Percentiles rank a stretch among this genome's conserved stretches.
Conservation (phyloP, 2,329 filamentous ascomycete species). For the Aspergillus pseudotamarii region DNA sequence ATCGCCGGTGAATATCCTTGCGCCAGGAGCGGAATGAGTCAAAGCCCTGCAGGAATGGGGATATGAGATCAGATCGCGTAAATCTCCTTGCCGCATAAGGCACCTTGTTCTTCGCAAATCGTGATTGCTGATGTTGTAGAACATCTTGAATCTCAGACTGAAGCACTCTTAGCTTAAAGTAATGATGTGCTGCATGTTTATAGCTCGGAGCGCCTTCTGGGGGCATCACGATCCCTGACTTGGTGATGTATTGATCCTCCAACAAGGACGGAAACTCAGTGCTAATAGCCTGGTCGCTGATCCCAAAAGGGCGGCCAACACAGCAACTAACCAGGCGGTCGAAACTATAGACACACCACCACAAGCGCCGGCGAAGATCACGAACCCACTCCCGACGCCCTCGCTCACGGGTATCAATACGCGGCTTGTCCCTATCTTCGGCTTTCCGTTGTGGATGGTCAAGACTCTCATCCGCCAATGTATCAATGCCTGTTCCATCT, state of each 20-base stretch:
- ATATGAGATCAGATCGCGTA: slow-evolving; percentile 77
- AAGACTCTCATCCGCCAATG: slow-evolving; percentile 42
- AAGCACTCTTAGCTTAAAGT: slow-evolving; percentile 82
- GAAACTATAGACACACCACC: slow-evolving; percentile 97
- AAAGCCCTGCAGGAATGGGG: slow-evolving; percentile 81
- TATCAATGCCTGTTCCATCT: slow-evolving; percentile 71
- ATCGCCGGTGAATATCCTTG: slow-evolving; percentile 77
- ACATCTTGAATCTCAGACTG: slow-evolving; percentile 97
- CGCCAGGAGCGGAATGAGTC: slow-evolving; percentile 88
- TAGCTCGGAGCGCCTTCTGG: slow-evolving; percentile 72
- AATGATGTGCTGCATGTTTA: slow-evolving; percentile 89
- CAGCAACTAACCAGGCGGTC: slow-evolving; percentile 94
- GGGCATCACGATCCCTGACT: slow-evolving; percentile 69
- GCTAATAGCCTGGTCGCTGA: slow-evolving; percentile 94
- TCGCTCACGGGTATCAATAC: slow-evolving; percentile 58
- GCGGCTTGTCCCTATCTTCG: slow-evolving; percentile 33
- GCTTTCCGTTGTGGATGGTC: slow-evolving; percentile 15
- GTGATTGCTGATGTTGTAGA: slow-evolving; percentile 86
- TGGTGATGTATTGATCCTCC: slow-evolving; percentile 86
- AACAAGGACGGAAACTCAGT: slow-evolving; percentile 89
- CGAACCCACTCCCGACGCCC: slow-evolving; percentile 79
- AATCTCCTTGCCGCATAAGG: slow-evolving; percentile 68
- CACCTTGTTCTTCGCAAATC: slow-evolving; percentile 69
- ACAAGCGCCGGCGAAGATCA: slow-evolving; percentile 82
- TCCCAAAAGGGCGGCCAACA: slow-evolving; percentile 88